Evolutionary conservation across 768 basidiomycete genomes (phyloP).

Genomic region (Termitomyces sp.): DNA sequence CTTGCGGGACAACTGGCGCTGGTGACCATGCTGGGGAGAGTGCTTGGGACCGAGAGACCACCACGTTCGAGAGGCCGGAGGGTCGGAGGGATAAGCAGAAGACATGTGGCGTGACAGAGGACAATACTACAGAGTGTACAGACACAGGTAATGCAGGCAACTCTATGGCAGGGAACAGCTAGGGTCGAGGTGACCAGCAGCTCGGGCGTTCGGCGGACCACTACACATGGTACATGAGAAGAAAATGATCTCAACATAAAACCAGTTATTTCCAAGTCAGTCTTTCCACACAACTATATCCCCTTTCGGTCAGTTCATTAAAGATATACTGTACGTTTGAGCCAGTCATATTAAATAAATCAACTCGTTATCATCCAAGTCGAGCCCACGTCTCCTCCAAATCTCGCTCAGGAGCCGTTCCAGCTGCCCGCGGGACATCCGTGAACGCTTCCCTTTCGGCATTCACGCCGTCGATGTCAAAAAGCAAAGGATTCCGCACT

Average conservation of each 20-base stretch:
- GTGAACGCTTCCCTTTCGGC: conserved; percentile 32
- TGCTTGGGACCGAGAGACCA: conserved; percentile 37
- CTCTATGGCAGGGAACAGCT: not conserved
- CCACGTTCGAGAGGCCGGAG: conserved; percentile 36
- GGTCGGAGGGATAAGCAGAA: conserved; percentile 28
- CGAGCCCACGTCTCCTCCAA: conserved; percentile 72
- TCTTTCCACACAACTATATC: not conserved
- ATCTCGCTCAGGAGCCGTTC: conserved; percentile 55
- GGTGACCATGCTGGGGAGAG: conserved; percentile 23
- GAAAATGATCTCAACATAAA: conserved; percentile 11
- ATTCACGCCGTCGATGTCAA: conserved; percentile 39
- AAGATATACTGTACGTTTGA: not conserved
- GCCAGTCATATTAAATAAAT: conserved; percentile 7
- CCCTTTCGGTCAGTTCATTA: conserved; percentile 4
- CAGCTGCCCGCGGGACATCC: conserved; percentile 59
- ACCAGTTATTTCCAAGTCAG: conserved; percentile 3
- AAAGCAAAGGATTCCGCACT: conserved; percentile 57
- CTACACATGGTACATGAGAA: conserved; percentile 13
- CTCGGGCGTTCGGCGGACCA: not conserved
- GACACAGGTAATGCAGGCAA: no score
- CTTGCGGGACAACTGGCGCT: conserved; percentile 26
- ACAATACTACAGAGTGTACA: not conserved
- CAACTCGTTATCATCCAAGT: conserved; percentile 35
- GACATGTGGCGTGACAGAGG: conserved; percentile 24
- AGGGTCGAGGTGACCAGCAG: conserved; percentile 6